Conservation (phyloP, 176 grass and related monocot species). For the Urochloa ruziziensis region DNA sequence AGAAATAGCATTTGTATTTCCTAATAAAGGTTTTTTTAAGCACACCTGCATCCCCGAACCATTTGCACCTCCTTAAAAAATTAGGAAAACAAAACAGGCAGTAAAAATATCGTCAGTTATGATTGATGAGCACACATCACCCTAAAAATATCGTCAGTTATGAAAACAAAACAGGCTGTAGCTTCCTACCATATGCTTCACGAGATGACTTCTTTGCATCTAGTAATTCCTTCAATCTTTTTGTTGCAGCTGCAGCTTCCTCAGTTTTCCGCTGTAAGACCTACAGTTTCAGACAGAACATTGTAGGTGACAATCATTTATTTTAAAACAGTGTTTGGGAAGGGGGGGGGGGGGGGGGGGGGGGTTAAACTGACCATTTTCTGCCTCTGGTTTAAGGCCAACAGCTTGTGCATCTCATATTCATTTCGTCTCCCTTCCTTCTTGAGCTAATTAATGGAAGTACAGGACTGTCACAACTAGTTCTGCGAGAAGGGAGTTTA, state of each 20-base stretch:
- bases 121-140: conserved; percentile 1
- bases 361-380: conserved; percentile 79
- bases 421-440: conserved; percentile 90
- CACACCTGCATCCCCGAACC: conserved; percentile 73
- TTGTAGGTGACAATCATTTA: not conserved
- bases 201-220: conserved; percentile 87
- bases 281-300: conserved; percentile 38
- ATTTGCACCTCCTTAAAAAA: conserved; percentile 42
- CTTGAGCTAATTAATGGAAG: conserved; percentile 67
- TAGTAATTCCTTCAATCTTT: conserved; percentile 81
- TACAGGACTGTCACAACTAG: conserved; percentile 1
- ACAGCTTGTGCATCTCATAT: conserved; percentile 98
- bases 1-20: not conserved
- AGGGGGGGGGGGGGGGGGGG: no score
- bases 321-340: not conserved
- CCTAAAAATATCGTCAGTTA: not conserved
- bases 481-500: conserved; percentile 2
- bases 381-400: conserved; percentile 88
- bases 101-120: not conserved
- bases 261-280: conserved; percentile 93
- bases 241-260: conserved; percentile 78
- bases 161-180: no score
- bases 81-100: conserved; percentile 1
- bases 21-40: conserved; percentile 16
- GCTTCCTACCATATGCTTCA: conserved; percentile 54